These are phyloP conservation scores for Kodamaea sp. DNA, from an alignment of 1,139 yeast genomes.

Conservation along the genomic window DNA sequence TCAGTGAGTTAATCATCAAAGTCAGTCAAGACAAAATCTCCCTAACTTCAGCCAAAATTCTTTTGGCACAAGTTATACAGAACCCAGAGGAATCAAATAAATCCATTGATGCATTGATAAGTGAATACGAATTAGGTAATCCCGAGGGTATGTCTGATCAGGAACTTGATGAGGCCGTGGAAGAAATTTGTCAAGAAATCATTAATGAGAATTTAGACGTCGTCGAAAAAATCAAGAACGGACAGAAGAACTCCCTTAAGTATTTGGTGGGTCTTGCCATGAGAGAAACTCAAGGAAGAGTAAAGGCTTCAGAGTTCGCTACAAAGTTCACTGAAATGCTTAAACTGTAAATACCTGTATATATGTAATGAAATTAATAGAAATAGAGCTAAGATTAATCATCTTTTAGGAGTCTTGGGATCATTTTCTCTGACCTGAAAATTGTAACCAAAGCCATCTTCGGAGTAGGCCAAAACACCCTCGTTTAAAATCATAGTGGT, in stretches of 20 bases:
- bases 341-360: slow-evolving; percentile 1
- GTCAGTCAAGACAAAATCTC: slow-evolving; percentile 26
- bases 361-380: background rate
- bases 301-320: slow-evolving; percentile 52
- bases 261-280: slow-evolving; percentile 84
- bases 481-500: background rate
- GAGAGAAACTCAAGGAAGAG: slow-evolving; percentile 71
- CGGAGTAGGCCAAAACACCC: background rate
- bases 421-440: slow-evolving; percentile 5
- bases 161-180: slow-evolving; percentile 46
- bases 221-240: slow-evolving; percentile 55
- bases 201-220: slow-evolving; percentile 54
- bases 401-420: too few species aligned
- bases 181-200: slow-evolving; percentile 53
- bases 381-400: too few species aligned
- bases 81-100: slow-evolving; percentile 35
- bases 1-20: slow-evolving; percentile 27
- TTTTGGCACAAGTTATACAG: slow-evolving; percentile 60
- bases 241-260: slow-evolving; percentile 68
- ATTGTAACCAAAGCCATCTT: slow-evolving; percentile 9
- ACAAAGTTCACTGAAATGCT: slow-evolving; percentile 38
- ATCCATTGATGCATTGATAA: slow-evolving; percentile 47
- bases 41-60: slow-evolving; percentile 61
- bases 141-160: slow-evolving; percentile 31
- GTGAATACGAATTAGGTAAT: slow-evolving; percentile 54